Base-by-base conservation (phyloP, 2,329 filamentous ascomycete genomes). In the Pleomassaria siparia region DNA sequence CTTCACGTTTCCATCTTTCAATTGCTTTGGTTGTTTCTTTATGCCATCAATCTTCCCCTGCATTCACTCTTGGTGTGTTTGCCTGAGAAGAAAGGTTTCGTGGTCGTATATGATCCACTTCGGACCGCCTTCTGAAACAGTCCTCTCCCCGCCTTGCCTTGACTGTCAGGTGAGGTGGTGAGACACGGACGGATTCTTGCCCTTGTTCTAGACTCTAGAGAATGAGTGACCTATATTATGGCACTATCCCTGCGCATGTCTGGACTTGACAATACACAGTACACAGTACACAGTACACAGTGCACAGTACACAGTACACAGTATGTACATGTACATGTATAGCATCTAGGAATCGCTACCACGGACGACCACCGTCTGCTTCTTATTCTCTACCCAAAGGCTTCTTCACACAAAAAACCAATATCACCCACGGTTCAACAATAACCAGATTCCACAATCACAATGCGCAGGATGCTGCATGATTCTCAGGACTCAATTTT, bases 21-120 rank as follows among this genome's bases (percentile, higher is more conserved):
- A 32, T 39, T 33, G 44, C 32, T 36, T 24, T 45, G 37, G 43
- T 40, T 49, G 46, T 51, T 55, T 53, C 42, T 21, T 50, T 44
- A 51, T 50, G 49, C 51, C 41, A 22, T 39, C 48, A 3, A 3
- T 36, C 26, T 16, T 20, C 20, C 11, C 18, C 24, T 18, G 18
- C n/a, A 37, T 30, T 25, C 20, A 11, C 8, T 22, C 20, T 9
- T 24, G 36, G 18, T 24, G 36, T 11, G 29, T 22, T 13, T 35
- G 32, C 24, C 37, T 46, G 32, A 18, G 28, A 3, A 16, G 16
- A 46, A 35, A 46, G 40, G 44, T 46, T 46, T 46, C 36, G 35
- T 46, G n/a, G n/a, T 41, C 26, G 26, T 41, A 18, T 40, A 15
- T 16, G 25, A 11, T 24, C 26, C 26, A 25, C 11, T 21, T 33